A percentile compares a stretch with the other conserved stretches of the same genome.
Evolutionary conservation across 1,284 basidiomycete species (phyloP).

Genomic region (Trametes pubescens): DNA sequence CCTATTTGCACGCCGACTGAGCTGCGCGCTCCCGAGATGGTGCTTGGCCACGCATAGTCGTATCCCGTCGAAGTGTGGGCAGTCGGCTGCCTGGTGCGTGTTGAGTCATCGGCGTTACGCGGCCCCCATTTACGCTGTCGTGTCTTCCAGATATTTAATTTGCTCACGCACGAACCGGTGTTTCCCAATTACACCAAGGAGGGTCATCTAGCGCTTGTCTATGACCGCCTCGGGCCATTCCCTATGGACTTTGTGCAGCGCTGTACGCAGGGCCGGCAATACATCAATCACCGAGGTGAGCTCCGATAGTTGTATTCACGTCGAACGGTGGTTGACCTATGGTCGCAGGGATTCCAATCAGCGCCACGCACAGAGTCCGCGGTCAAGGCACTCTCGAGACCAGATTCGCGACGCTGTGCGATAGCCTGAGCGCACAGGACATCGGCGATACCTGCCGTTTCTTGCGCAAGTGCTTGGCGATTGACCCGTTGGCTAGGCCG

Average conservation of each 20-base stretch:
- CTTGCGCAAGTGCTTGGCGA: constrained; percentile 5
- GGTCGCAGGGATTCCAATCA: neutral
- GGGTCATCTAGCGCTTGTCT: neutral
- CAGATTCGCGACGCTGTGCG: neutral
- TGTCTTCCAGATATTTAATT: neutral
- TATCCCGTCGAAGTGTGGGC: neutral
- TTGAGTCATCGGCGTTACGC: neutral
- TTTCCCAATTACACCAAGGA: too few species aligned
- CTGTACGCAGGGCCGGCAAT: neutral
- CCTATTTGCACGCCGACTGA: neutral
- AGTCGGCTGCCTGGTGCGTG: neutral
- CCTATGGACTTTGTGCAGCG: neutral
- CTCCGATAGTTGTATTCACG: neutral
- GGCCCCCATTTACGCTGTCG: neutral
- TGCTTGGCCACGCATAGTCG: neutral
- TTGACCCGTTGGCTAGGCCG: neutral
- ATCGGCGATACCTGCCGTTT: neutral
- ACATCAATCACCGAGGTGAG: neutral
- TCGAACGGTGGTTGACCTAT: neutral
- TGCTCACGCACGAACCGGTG: neutral
- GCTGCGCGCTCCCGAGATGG: neutral
- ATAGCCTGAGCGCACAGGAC: neutral
- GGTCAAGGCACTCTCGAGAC: neutral
- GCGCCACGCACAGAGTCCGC: neutral
- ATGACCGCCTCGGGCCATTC: neutral